These are phyloP conservation scores for Escallonia herrerae DNA, from an alignment of 129 eudicot genomes.

Conservation along the genomic window DNA sequence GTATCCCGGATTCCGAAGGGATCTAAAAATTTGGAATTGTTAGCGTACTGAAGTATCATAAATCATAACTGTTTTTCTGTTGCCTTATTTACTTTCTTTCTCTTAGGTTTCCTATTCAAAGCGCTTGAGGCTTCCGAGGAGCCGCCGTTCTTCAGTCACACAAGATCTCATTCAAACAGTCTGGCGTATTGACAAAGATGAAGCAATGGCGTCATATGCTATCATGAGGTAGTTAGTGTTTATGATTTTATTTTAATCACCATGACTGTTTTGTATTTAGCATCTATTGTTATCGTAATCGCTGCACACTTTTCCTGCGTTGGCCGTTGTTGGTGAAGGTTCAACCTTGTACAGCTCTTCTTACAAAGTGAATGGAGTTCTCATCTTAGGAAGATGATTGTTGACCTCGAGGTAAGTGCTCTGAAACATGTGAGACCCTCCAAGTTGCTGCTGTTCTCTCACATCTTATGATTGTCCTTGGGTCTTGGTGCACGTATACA, in stretches of 20 bases:
- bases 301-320: neutral
- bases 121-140: slow-evolving; percentile 88
- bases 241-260: neutral
- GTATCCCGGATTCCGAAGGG: neutral
- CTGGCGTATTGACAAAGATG: slow-evolving; percentile 97
- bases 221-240: slow-evolving; percentile 62
- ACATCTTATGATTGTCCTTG: neutral
- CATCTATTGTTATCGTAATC: slow-evolving; percentile 5
- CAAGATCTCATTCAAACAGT: slow-evolving; percentile 61
- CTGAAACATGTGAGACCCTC: neutral
- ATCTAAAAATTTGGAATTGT: neutral
- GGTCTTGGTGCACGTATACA: slow-evolving; percentile 8
- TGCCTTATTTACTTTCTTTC: neutral
- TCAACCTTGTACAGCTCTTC: slow-evolving; percentile 81
- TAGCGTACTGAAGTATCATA: no score
- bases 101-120: slow-evolving; percentile 70
- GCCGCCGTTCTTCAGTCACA: slow-evolving; percentile 33
- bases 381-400: slow-evolving; percentile 75
- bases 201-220: slow-evolving; percentile 63
- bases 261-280: neutral
- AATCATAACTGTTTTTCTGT: neutral
- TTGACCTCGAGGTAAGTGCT: slow-evolving; percentile 74
- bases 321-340: slow-evolving; percentile 37
- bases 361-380: slow-evolving; percentile 68
- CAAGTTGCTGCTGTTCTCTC: neutral